phyloP scores from a whole-genome alignment of 768 basidiomycete species.

The Candolleomyces aberdarensis region DNA sequence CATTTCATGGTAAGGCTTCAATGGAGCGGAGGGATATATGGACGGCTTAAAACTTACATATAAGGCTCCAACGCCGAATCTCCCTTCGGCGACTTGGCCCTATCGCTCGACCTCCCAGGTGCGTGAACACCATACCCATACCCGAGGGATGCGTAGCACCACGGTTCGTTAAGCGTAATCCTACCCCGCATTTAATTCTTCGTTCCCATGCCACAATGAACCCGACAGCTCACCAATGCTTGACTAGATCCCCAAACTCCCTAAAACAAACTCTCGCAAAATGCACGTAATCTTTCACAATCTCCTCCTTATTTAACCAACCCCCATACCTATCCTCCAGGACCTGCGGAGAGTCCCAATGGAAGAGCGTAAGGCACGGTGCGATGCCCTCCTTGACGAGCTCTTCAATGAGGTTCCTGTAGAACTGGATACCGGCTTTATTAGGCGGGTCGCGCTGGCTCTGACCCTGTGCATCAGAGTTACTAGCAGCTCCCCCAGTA shows the following conservation, averaged over 20 bases:
- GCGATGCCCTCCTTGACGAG: conserved; percentile 56
- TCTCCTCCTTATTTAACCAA: conserved; percentile 66
- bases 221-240: too few relatives aligned
- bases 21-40: not conserved
- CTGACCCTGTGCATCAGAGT: conserved; percentile 15
- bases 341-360: conserved; percentile 76
- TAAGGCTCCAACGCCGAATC: conserved; percentile 61
- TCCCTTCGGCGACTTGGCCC: conserved; percentile 52
- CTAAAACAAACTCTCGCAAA: conserved; percentile 69
- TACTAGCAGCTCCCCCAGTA: not conserved
- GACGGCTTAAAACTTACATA: conserved; percentile 38
- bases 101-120: conserved; percentile 64
- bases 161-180: conserved; percentile 76
- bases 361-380: conserved; percentile 55
- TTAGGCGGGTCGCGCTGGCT: conserved; percentile 57
- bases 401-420: conserved; percentile 64
- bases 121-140: conserved; percentile 66
- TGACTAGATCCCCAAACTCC: conserved; percentile 69
- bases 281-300: conserved; percentile 58
- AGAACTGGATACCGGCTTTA: conserved; percentile 61
- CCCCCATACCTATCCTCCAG: conserved; percentile 73
- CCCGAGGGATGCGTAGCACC: conserved; percentile 61
- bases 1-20: too few relatives aligned
- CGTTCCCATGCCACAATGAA: too few relatives aligned
- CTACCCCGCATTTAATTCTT: conserved; percentile 22